Evolutionary conservation across 352 stramenopile species (phyloP), one percentile per base, ranked within the genome.

Genomic region (Pythium aquatile): DNA sequence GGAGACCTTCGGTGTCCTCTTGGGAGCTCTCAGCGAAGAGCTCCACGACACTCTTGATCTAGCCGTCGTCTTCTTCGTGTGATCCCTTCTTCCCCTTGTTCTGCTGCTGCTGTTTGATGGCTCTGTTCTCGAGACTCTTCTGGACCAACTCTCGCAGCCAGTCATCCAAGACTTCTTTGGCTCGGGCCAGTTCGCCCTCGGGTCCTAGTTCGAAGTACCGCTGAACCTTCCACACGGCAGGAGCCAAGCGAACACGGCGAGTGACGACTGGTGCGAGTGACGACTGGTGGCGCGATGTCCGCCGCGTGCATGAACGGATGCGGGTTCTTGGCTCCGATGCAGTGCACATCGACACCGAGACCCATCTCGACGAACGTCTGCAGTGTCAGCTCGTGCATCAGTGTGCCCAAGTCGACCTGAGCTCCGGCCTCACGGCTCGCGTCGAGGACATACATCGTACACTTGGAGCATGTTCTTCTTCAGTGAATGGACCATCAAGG

Each of bases 161-260:
- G 20, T 74, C 72, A 57, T 83, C 62, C 33, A 88, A 40, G 7
- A 72, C 49, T 2, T 73, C 63, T 13, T 75, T 58, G 1, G 58
- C 53, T 5, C 80, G 47, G 2, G 55, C 46, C 33, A 86, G 48
- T 17, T 66, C 39, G 30, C 72, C 71, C 59, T 88, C 79, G 11
- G 55, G 46, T 10, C 77, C 79, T 11, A 85, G 17, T 6, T 73
- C 73, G 3, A 88, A 49, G 32, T 58, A 74, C 24, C 75, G 74
- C 58, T 85, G 79, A 29, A 81, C 60, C 44, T 78, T 79, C 79
- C 81, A 90, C 14, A 87, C 44, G 51, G 65, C 79, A 20, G 72
- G 65, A 6, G 79, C 76, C 24, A 70, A 69, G 30, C 76, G 68
- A 64, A 85, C 81, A 11, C 81, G 71, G 26, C 68, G 47, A 20